Percentiles rank a stretch among this genome's conserved stretches.
Conservation (phyloP, 2,329 filamentous ascomycete species). For the Venturia aucupariae region DNA sequence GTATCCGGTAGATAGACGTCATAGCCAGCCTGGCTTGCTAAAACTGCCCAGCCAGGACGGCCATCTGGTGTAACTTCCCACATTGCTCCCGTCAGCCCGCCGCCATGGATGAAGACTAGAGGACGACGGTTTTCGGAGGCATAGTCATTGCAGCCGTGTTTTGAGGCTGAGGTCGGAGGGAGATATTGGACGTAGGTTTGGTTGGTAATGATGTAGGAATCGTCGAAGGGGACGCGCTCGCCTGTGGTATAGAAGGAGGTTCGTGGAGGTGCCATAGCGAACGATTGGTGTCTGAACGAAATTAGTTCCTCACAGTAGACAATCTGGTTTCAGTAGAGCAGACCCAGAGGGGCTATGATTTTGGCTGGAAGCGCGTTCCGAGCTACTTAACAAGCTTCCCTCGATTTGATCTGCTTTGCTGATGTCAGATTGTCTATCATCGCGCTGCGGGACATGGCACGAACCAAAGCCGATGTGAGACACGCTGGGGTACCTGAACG, state of each 20-base stretch:
- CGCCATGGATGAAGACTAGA: conserved; percentile 15
- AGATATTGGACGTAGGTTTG: conserved; percentile 15
- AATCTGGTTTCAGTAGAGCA: too few relatives aligned
- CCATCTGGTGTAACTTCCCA: conserved; percentile 15
- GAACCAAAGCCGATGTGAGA: neutral
- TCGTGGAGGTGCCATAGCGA: neutral
- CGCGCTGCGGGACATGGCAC: neutral
- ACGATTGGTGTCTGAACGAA: neutral
- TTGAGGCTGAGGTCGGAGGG: conserved; percentile 2
- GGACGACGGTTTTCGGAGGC: neutral
- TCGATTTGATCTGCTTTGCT: neutral
- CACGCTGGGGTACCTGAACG: neutral
- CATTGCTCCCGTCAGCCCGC: conserved; percentile 14
- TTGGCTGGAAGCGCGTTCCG: too few relatives aligned
- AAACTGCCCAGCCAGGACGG: conserved; percentile 13
- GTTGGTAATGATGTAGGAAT: conserved; percentile 15
- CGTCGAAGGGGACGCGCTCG: conserved; percentile 7
- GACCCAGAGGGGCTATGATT: too few relatives aligned
- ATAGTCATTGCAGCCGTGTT: neutral
- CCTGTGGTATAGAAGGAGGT: conserved; percentile 15
- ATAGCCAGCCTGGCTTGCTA: conserved; percentile 3
- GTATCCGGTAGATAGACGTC: conserved; percentile 12
- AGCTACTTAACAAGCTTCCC: neutral
- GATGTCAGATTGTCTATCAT: neutral
- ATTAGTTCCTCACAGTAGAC: too few relatives aligned